Evolutionary conservation across 2,329 filamentous ascomycete species (phyloP), one percentile per base, ranked within the genome.

Genomic region (Beauveria australis): DNA sequence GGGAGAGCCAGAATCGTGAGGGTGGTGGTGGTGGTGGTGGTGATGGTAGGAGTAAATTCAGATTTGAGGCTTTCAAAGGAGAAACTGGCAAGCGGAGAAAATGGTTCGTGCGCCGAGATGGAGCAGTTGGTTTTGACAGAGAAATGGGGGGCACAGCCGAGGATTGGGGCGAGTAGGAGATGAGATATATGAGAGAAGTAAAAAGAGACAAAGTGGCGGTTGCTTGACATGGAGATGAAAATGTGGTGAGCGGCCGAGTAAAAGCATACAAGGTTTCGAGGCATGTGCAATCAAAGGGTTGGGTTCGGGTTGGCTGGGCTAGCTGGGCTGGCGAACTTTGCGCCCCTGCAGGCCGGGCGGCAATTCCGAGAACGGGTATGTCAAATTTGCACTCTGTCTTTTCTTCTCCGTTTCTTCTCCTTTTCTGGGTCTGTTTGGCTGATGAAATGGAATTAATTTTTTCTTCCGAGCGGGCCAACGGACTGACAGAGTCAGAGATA

Each of bases 341-440:
- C 37, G 56, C 49, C 55, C 51, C 53, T 44, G 24, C 33, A 24
- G 6, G 24, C 22, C 33, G 37, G 53, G 41, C 60, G 60, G 60
- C 60, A 57, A 53, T 53, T 58, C 60, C 60, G 60, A 61, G 60
- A 61, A 54, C 53, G 53, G 60, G 43, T 47, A 53, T 53, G 33
- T 40, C 33, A 49, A 44, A 55, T 43, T 44, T 57, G 40, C 40
- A 22, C 22, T 24, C 26, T 41, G 24, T 33, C 16, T 18, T 22
- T 49, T 41, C 18, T 33, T 33, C 28, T 33, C n/a, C 30, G 18
- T 40, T 30, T 49, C 33, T 41, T 33, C 28, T 33, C n/a, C 30
- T 22, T 40, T 30, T 49, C 33, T 41, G 12, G 9, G 19, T 33
- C 41, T 53, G 14, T 44, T 26, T 53, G 49, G 41, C 14, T 49